Evolutionary conservation across 2,329 filamentous ascomycete species (phyloP), one percentile per base, ranked within the genome.

Genomic region (Trichoderma brevicompactum): DNA sequence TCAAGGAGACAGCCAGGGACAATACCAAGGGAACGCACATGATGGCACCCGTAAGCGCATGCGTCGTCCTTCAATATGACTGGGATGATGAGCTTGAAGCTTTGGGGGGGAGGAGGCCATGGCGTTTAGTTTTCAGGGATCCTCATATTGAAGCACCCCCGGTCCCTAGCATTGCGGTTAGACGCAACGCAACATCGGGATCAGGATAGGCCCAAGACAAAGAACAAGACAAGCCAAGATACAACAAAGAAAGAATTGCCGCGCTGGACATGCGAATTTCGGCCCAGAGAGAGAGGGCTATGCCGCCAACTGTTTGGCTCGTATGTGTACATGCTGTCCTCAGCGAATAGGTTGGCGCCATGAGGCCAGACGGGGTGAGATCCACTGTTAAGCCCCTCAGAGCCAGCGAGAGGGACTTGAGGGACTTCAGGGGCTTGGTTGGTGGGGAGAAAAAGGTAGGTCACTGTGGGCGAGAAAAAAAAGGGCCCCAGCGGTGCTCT

Each of bases 51-150:
- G 36, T 38, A 28, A 28, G 23, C 23, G 43, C 44, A 50, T 41
- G 56, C 60, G 38, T 50, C 38, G 32, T 53, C 59, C 48, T 44
- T 19, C 38, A 44, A 53, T 53, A 53, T 36, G 36, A 41, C 19
- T 15, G 50, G 32, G 34, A 10, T 7, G 36, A 53, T 53, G 32
- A 17, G 32, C n/a, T 54, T 54, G 52, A 19, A 53, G 46, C 38
- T 52, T 53, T 49, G 56, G 36, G 41, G 50, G 32, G 23, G 28
- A 17, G 50, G 61, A 40, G 52, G 52, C n/a, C 43, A 55, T 7
- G 61, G 61, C 61, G 61, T 43, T n/a, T 48, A 49, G 56, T 64
- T 64, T 64, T 64, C 61, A 56, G 61, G 50, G 61, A 60, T 60
- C 56, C 23, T 49, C n/a, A n/a, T 55, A 55, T 55, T 38, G 48